Evolutionary conservation across 2,329 filamentous ascomycete genomes (phyloP), one percentile per base, ranked within the genome.

Genomic region (Talaromyces sp.): DNA sequence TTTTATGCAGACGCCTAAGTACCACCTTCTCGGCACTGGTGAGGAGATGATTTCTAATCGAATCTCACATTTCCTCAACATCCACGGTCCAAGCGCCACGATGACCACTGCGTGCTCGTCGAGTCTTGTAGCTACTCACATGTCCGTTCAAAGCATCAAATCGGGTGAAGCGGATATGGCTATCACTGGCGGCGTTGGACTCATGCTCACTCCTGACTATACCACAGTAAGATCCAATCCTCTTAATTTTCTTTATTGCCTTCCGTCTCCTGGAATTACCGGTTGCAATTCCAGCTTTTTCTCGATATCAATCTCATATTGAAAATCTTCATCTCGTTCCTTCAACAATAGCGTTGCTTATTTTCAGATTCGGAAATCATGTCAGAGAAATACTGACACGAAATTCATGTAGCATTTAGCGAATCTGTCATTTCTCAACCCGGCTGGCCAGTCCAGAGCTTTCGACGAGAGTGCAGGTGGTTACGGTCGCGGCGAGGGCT

Each of bases 361-460:
- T 27, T 3, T 27, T 27, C 27, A 27, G 27, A 27, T 27, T 1
- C 3, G 27, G 27, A 27, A 27, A 27, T 27, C 27, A 27, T 27
- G 27, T 27, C 27, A 27, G 27, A 27, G 24, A 27, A 27, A 13
- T 16, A 14, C 37, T 39, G 14, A 39, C 37, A 13, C 14, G 37
- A 2, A 39, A 3, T 16, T 14, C 11, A 39, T 39, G 13, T 14
- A 39, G 14, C 41, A 60, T 31, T 9, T 47, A 2, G 14, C 14
- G 22, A 16, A 37, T 19, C 19, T 59, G 22, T 27, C n/a, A 27
- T 62, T 54, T 33, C 27, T 37, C n/a, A 39, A 16, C 22, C 31
- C 83, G 71, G 62, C 78, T 79, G 68, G 86, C 87, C 75, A 85
- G 87, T 73, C 88, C 85, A 16, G 85, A 79, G 0, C 60, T 13